phyloP scores from a whole-genome alignment of 1,284 basidiomycete genomes.

The Ceratobasidium theobromae region DNA sequence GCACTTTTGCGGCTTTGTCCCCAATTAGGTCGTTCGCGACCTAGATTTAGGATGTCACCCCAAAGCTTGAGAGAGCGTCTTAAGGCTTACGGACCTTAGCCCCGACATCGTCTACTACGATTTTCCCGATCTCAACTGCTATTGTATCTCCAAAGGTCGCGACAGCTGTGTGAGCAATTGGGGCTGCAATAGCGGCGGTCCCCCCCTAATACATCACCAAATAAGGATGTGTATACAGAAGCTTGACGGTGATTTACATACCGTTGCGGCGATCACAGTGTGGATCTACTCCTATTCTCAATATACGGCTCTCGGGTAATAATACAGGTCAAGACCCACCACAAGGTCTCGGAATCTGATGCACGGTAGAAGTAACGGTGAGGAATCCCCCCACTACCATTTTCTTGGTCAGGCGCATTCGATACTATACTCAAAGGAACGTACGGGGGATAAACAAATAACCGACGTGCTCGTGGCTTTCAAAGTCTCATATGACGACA shows the following conservation, averaged over 20 bases:
- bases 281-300: constrained; percentile 44
- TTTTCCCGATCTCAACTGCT: constrained; percentile 34
- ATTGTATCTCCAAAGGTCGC: constrained; percentile 32
- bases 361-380: constrained; percentile 62
- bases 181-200: constrained; percentile 57
- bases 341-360: constrained; percentile 64
- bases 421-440: constrained; percentile 38
- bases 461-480: constrained; percentile 61
- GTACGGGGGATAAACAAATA: constrained; percentile 61
- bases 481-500: constrained; percentile 63
- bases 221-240: constrained; percentile 9
- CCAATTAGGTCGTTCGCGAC: constrained; percentile 58
- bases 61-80: background rate
- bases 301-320: background rate
- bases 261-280: constrained; percentile 60
- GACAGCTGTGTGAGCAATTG: constrained; percentile 38
- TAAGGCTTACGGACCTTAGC: constrained; percentile 43
- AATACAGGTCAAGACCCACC: constrained; percentile 34
- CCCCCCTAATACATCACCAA: constrained; percentile 50
- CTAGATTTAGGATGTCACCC: constrained; percentile 13
- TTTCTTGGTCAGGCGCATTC: background rate
- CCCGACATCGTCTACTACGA: constrained; percentile 45
- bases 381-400: constrained; percentile 62
- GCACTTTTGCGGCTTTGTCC: constrained; percentile 51
- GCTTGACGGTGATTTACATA: constrained; percentile 41